These are phyloP conservation scores for Lasiosphaeria hispida DNA, from an alignment of 495 filamentous ascomycete genomes.

Conservation along the genomic window DNA sequence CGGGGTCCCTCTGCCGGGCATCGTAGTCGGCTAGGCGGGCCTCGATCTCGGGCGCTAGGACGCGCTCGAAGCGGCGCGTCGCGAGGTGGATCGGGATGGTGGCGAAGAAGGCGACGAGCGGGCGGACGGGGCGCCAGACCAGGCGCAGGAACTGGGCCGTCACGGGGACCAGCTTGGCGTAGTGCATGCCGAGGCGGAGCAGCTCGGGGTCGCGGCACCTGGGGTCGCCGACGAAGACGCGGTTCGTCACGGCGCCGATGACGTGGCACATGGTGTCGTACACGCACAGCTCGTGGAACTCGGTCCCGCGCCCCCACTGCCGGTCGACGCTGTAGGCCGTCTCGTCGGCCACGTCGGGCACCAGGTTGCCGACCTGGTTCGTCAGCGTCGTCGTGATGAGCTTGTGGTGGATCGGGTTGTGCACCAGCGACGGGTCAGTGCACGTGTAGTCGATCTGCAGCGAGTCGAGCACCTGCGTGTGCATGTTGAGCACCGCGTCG, in stretches of 20 bases:
- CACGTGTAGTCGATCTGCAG: conserved; percentile 40
- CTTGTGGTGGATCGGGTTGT: conserved; percentile 33
- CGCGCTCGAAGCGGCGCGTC: conserved; percentile 27
- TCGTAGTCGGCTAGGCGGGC: conserved; percentile 28
- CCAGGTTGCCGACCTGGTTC: conserved; percentile 38
- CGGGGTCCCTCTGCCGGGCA: conserved; percentile 22
- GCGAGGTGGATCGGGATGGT: conserved; percentile 38
- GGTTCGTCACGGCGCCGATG: conserved; percentile 35
- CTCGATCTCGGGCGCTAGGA: conserved; percentile 35
- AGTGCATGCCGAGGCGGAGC: conserved; percentile 39
- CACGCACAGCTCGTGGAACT: conserved; percentile 37
- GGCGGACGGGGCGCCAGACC: conserved; percentile 37
- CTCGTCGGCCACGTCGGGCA: conserved; percentile 45
- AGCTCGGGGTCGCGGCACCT: conserved; percentile 35
- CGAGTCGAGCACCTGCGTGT: conserved; percentile 28
- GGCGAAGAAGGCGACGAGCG: conserved; percentile 34
- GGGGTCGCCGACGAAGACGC: conserved; percentile 37
- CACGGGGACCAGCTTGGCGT: conserved; percentile 38
- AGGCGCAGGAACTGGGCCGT: conserved; percentile 32
- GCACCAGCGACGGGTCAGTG: conserved; percentile 32
- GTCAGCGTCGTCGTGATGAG: conserved; percentile 39
- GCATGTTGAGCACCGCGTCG: conserved; percentile 36
- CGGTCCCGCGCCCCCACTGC: conserved; percentile 34
- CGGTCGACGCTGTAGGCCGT: conserved; percentile 29
- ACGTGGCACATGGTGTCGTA: conserved; percentile 36